Evolutionary conservation across 805 yeast genomes (phyloP), one percentile per base, ranked within the genome.

Genomic region (Torulaspora maleeae): DNA sequence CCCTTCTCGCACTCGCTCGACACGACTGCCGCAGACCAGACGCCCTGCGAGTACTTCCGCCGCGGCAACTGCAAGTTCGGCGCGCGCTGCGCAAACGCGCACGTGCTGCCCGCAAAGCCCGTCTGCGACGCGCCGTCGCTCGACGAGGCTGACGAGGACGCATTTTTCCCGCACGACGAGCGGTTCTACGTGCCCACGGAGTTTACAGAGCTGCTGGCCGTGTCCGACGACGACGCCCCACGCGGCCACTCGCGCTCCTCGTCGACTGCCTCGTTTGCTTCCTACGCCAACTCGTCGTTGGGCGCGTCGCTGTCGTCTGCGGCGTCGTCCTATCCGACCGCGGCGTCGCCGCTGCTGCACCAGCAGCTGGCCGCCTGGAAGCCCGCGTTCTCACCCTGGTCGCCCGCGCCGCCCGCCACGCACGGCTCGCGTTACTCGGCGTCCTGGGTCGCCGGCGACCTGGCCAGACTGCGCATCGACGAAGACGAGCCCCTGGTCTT

Each of bases 61-160:
- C 86, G 86, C 68, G 98, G 98, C n/a, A 88, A 89, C 61, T 91
- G 99, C 68, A 89, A 89, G 68, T 91, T 91, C 66, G 99, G 99
- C 3, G 71, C 79, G 41, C 90, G 89, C 59, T 91, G 99, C 71
- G 98, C 96, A 1, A 76, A 91, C 58, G 95, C 95, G 5, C 99
- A 91, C 67, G 76, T 86, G 47, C 68, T 86, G 33, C 95, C 96
- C 0, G 95, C 90, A 58, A 96, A 27, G 96, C 25, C 25, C 1
- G 77, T 88, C n/a, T 72, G 86, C 36, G 83, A 86, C 42, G 86
- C 85, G 59, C 76, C 78, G 59, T 76, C 78, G 54, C 27, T 36
- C 22, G 43, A 44, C 28, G 42, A 41, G 27, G 38, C 25, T 15
- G 45, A 36, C 17, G 36, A 38, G 27, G 44, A 42, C 17, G 50